Conservation (phyloP, 345 rosid species). For the Gossypium sturtianum region DNA sequence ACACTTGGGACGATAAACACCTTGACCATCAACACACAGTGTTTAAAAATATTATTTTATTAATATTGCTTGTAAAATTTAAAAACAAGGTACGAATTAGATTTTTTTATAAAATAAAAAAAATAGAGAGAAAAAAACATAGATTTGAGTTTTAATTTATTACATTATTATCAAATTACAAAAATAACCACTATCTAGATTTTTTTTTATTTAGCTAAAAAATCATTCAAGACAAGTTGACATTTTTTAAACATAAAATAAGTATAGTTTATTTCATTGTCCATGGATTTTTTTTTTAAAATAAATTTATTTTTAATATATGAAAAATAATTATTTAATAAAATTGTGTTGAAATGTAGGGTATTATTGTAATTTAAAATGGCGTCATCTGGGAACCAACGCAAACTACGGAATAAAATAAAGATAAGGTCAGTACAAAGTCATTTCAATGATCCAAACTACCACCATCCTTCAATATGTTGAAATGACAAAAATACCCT, state of each 20-base stretch:
- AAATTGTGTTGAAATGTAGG: not conserved
- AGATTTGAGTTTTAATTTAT: conserved; percentile 22
- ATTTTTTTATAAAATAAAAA: not conserved
- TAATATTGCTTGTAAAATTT: no score
- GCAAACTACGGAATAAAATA: conserved; percentile 48
- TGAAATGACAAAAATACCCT: conserved; percentile 25
- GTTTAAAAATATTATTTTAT: no score
- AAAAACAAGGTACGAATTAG: not conserved
- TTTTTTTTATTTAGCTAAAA: not conserved
- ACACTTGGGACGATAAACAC: no score
- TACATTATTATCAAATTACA: conserved; percentile 7
- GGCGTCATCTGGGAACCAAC: conserved; percentile 4
- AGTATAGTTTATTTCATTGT: conserved; percentile 8
- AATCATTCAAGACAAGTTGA: not conserved
- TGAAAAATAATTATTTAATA: not conserved
- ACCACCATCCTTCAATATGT: conserved; percentile 33
- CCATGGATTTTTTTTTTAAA: not conserved
- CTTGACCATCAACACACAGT: no score
- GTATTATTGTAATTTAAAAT: conserved; percentile 27
- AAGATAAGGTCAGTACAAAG: conserved; percentile 51
- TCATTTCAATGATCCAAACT: conserved; percentile 58
- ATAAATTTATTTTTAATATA: not conserved
- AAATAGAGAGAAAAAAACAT: conserved; percentile 6
- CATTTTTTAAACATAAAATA: not conserved
- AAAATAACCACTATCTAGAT: conserved; percentile 3